phyloP scores from a whole-genome alignment of 805 yeast species.

The Candida broadrunensis region DNA sequence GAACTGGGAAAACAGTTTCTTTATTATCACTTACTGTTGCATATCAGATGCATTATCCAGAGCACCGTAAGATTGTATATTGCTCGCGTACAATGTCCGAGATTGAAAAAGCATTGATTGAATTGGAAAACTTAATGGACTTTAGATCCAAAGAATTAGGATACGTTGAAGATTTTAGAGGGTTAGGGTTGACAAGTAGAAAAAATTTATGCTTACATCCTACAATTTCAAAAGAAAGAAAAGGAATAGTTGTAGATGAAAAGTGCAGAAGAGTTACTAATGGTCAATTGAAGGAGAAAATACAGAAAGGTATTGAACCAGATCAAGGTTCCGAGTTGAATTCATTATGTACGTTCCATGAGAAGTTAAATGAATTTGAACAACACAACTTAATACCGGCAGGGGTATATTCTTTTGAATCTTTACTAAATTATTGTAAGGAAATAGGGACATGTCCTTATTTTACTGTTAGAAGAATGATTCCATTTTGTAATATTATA shows the following conservation, averaged over 20 bases:
- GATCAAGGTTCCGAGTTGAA: conserved; percentile 42
- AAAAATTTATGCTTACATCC: conserved; percentile 94
- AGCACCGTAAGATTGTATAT: conserved; percentile 88
- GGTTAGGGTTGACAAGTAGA: conserved; percentile 90
- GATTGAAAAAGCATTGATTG: conserved; percentile 94
- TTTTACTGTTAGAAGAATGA: conserved; percentile 97
- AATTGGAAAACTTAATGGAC: conserved; percentile 83
- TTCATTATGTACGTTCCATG: conserved; percentile 81
- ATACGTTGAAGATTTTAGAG: conserved; percentile 84
- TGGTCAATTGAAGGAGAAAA: conserved; percentile 73
- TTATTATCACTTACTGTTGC: conserved; percentile 89
- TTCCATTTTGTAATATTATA: conserved; percentile 86
- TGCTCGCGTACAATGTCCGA: conserved; percentile 99
- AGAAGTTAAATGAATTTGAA: conserved; percentile 79
- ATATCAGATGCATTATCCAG: conserved; percentile 93
- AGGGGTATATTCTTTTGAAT: conserved; percentile 94
- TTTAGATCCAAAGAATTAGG: conserved; percentile 83
- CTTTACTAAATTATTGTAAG: conserved; percentile 72
- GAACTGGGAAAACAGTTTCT: conserved; percentile 97
- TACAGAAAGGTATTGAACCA: conserved; percentile 53
- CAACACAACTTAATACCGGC: conserved; percentile 87
- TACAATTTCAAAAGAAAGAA: conserved; percentile 77
- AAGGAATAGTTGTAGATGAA: conserved; percentile 93
- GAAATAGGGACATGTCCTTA: conserved; percentile 87
- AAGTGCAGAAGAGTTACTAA: conserved; percentile 92